Percentiles rank a stretch among this genome's conserved stretches.
Conservation (phyloP, 23 red algal genomes). For the Gracilaria caudata region DNA sequence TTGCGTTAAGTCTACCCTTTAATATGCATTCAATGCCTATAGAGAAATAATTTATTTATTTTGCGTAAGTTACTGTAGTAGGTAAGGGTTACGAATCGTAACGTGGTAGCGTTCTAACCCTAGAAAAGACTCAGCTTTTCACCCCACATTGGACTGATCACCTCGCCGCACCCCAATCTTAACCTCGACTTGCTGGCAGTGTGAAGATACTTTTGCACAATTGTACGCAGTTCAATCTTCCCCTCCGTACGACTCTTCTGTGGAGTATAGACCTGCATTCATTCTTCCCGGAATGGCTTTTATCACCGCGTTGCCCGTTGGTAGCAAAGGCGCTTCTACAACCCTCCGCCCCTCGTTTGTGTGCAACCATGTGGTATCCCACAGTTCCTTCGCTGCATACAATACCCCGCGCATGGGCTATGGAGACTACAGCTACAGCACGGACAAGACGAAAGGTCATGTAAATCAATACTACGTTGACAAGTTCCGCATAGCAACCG, state of each 20-base stretch:
- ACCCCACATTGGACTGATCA: no score
- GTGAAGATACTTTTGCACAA: no score
- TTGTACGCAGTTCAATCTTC: not conserved
- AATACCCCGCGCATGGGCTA: constrained; percentile 64
- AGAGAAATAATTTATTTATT: no score
- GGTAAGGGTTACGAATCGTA: no score
- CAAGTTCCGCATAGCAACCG: constrained; percentile 67
- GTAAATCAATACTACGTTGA: constrained; percentile 76
- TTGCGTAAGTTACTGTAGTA: no score
- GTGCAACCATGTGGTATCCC: not conserved
- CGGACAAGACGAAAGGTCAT: constrained; percentile 77
- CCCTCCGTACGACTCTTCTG: not conserved
- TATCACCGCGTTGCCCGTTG: constrained; percentile 25
- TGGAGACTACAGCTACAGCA: constrained; percentile 63
- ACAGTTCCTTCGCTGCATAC: not conserved
- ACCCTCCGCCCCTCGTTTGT: constrained; percentile 18
- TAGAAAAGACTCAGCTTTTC: no score
- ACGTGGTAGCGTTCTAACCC: no score
- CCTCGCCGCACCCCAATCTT: no score
- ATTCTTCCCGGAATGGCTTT: constrained; percentile 31
- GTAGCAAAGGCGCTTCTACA: not conserved
- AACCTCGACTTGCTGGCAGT: no score
- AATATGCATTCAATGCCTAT: no score
- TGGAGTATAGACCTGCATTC: not conserved
- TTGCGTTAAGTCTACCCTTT: no score